A percentile compares a stretch with the other conserved stretches of the same genome.
These are phyloP conservation scores for Trichophyton rubrum DNA, from an alignment of 2,329 filamentous ascomycete species.

Conservation along the genomic window DNA sequence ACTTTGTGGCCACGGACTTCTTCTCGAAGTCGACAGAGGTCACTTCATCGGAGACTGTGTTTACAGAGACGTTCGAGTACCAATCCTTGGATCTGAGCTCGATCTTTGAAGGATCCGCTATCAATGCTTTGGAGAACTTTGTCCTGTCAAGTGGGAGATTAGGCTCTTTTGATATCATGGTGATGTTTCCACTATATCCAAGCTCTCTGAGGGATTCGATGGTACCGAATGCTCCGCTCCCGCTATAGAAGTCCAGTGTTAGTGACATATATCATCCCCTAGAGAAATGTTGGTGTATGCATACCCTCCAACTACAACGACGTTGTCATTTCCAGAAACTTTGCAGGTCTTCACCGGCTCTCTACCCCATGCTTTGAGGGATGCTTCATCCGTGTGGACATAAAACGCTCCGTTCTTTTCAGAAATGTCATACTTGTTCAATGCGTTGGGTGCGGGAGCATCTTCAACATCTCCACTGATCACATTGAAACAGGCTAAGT, in stretches of 20 bases:
- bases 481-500: slow-evolving; percentile 76
- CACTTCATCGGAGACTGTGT: slow-evolving; percentile 49
- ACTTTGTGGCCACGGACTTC: slow-evolving; percentile 63
- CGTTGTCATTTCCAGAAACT: slow-evolving; percentile 44
- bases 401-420: slow-evolving; percentile 77
- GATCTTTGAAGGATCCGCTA: slow-evolving; percentile 68
- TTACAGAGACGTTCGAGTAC: slow-evolving; percentile 53
- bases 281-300: slow-evolving; percentile 13
- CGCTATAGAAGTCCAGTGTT: slow-evolving; percentile 35
- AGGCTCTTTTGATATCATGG: slow-evolving; percentile 71
- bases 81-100: slow-evolving; percentile 64
- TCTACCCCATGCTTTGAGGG: slow-evolving; percentile 64
- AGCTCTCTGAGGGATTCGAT: slow-evolving; percentile 71
- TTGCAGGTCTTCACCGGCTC: slow-evolving; percentile 62
- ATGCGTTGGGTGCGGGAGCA: slow-evolving; percentile 76
- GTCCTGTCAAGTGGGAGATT: slow-evolving; percentile 84
- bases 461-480: slow-evolving; percentile 88
- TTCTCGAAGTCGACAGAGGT: slow-evolving; percentile 61
- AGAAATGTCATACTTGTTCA: slow-evolving; percentile 67
- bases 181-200: slow-evolving; percentile 68
- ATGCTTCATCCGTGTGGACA: slow-evolving; percentile 64
- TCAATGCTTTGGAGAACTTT: slow-evolving; percentile 86
- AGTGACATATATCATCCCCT: not conserved
- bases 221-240: slow-evolving; percentile 69
- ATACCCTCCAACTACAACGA: slow-evolving; percentile 71